Evolutionary conservation across 306 rosid species (phyloP), one percentile per base, ranked within the genome.

Genomic region (Cicer yamashitae): DNA sequence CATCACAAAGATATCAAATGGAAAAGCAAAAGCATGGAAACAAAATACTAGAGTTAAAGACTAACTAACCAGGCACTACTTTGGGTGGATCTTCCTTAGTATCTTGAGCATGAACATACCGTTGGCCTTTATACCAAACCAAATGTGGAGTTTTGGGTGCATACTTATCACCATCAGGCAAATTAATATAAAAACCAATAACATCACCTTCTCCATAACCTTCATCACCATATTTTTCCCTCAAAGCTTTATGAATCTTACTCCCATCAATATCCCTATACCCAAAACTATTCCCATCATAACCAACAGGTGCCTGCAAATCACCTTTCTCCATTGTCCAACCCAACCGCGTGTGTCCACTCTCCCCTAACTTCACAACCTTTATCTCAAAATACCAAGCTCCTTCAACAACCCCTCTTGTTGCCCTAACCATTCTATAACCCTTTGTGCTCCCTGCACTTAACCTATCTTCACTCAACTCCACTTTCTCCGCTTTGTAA

Each of bases 261-360:
- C 93, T 92, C 73, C 96, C 99, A 88, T 94, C 99, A 83, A 90
- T 86, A 60, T 94, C 99, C 82, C 97, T 83, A 47, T 92, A 94
- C 51, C 96, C 96, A 10, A 87, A 92, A 40, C 99, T 90, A 11
- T 90, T 94, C 78, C 86, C 93, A 61, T 94, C 97, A 37, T 92
- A 94, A 50, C 97, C 99, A 58, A 94, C 96, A 0, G 97, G 99
- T 0, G 97, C 99, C 85, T 94, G 99, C 80, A 94, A 82, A 87
- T 94, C 97, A 53, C 97, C 99, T 77, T 90, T 92, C 71, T 92
- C 97, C 12, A 86, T 94, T 6, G 93, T 88, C 96, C 97, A 94
- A 0, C 97, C 97, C 6, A 94, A 89, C 8, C 99, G 86, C 0
- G 99, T 94, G 71, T 94, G 97, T 11, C 97, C 96, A 1, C 86